Evolutionary conservation across 768 basidiomycete species (phyloP), one percentile per base, ranked within the genome.

Genomic region (Paxillus ammoniavirescens): DNA sequence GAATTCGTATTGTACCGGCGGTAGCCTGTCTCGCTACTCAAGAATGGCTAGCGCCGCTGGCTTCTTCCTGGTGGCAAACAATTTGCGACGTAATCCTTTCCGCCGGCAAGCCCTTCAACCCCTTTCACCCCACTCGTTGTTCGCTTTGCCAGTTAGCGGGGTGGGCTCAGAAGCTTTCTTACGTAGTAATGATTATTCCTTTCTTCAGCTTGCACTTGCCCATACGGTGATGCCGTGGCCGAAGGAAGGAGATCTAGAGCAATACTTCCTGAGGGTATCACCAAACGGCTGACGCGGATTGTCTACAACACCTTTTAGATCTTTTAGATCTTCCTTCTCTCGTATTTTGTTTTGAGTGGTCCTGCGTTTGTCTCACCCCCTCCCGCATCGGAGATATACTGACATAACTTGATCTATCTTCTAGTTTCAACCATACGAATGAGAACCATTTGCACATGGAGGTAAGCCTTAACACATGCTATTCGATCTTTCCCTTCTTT

Each of bases 401-500:
- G 53, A 63, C 47, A 62, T 53, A 21, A 6, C 21, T 36, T 63
- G 38, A 65, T 53, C 15, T 42, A 26, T 33, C 37, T 52, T 55
- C 53, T 49, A 91, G 89, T 49, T 91, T 91, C 70, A 90, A 91
- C 67, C 89, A 91, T 59, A 64, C 75, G 2, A 74, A 82, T 43
- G 81, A 84, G 42, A 82, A 89, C 62, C 82, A 85, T 59, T 78
- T 90, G 52, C 87, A 90, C 63, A 73, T 91, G 50, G 82, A 91
- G 82, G 89, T 89, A 65, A 46, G 72, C 63, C 44, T 41, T 49
- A 30, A 31, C 31, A 42, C 21, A 54, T 47, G 50, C 42, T 53
- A 43, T 44, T 14, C 59, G 52, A 57, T 58, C 45, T 58, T 50
- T 66, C 52, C 41, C 36, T 37, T 30, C 53, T 47, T 30, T 28